Conservation (phyloP, 495 filamentous ascomycete genomes). For the Hyphodiscus hymeniophilus region DNA sequence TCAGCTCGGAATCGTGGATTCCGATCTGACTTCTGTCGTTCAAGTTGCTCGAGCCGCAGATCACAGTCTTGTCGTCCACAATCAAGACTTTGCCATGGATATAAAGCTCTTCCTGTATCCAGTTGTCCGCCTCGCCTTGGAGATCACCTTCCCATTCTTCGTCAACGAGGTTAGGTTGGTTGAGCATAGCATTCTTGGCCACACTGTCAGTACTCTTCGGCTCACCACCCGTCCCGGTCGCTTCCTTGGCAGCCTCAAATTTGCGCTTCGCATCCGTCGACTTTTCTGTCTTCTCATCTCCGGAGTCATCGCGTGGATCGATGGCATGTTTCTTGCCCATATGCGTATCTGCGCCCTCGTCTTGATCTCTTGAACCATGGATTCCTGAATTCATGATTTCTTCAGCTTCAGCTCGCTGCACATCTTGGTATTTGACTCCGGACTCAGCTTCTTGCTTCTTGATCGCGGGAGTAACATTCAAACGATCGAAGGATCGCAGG, state of each 20-base stretch:
- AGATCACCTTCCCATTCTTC: slow-evolving; percentile 65
- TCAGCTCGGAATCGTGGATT: slow-evolving; percentile 84
- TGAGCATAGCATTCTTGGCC: slow-evolving; percentile 73
- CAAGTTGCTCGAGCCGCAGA: slow-evolving; percentile 86
- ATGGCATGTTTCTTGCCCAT: slow-evolving; percentile 21
- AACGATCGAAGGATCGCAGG: slow-evolving; percentile 77
- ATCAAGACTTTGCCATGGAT: slow-evolving; percentile 86
- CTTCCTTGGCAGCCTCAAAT: slow-evolving; percentile 52
- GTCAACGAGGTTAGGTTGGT: slow-evolving; percentile 53
- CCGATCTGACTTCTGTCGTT: slow-evolving; percentile 92
- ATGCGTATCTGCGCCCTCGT: slow-evolving; percentile 20
- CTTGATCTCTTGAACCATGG: slow-evolving; percentile 15
- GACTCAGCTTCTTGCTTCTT: slow-evolving; percentile 65
- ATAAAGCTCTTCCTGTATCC: slow-evolving; percentile 93
- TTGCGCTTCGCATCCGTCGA: slow-evolving; percentile 46
- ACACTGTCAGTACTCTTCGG: slow-evolving; percentile 55
- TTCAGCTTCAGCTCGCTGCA: slow-evolving; percentile 78
- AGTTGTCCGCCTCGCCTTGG: slow-evolving; percentile 70
- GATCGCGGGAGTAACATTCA: slow-evolving; percentile 69
- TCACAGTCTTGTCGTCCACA: slow-evolving; percentile 70
- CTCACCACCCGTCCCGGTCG: slow-evolving; percentile 33
- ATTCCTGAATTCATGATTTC: slow-evolving; percentile 75
- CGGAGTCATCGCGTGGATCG: slow-evolving; percentile 36
- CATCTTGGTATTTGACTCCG: slow-evolving; percentile 73
- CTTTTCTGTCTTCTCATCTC: slow-evolving; percentile 34